A percentile compares a stretch with the other conserved stretches of the same genome.
Conservation (phyloP, 768 basidiomycete genomes). For the Naganishia kalamii region DNA sequence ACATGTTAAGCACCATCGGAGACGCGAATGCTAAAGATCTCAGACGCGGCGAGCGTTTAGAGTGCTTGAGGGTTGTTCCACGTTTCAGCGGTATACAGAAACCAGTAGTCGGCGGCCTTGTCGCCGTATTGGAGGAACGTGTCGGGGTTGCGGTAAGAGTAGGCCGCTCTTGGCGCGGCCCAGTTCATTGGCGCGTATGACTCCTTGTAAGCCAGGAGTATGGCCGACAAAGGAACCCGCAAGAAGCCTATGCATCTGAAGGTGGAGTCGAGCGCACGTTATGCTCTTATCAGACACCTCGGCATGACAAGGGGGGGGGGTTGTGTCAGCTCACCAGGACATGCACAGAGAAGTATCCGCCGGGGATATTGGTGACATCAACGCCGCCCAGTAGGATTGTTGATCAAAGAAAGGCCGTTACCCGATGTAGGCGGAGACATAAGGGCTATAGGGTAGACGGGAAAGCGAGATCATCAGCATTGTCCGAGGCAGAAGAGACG, state of each 20-base stretch:
- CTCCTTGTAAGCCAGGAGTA: constrained; percentile 53
- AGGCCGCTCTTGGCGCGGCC: constrained; percentile 30
- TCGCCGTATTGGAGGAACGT: background rate
- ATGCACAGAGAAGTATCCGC: constrained; percentile 56
- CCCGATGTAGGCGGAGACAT: too few species aligned
- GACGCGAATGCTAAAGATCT: background rate
- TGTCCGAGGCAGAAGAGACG: too few species aligned
- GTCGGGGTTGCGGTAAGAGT: background rate
- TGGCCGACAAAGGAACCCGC: constrained; percentile 46
- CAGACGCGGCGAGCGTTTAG: background rate
- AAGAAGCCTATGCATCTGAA: constrained; percentile 55
- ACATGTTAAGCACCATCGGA: background rate
- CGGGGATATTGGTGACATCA: constrained; percentile 61
- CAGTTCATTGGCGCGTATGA: constrained; percentile 54
- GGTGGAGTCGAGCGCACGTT: too few species aligned
- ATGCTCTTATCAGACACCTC: too few species aligned
- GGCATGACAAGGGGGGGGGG: too few species aligned
- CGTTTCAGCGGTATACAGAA: constrained; percentile 3
- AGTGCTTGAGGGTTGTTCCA: constrained; percentile 2
- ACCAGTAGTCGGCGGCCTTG: background rate
- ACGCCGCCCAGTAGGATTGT: constrained; percentile 53
- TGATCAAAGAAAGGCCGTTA: constrained; percentile 51
- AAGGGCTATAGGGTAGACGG: too few species aligned
- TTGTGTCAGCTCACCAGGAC: background rate
- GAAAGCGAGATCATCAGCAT: too few species aligned